phyloP scores from a whole-genome alignment of 441 rosid species.

The Melastoma candidum region DNA sequence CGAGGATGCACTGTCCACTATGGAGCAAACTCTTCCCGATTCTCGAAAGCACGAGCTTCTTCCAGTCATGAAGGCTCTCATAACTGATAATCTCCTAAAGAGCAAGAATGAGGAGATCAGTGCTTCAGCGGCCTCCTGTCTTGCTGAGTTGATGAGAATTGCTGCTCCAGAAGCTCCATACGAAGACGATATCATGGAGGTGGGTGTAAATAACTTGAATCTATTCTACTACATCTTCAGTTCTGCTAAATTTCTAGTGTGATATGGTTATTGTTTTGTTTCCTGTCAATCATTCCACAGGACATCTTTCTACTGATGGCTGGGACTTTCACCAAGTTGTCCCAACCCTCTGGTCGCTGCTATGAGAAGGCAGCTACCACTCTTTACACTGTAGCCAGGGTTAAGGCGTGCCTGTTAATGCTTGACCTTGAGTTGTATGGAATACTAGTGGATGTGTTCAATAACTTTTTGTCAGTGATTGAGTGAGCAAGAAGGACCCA shows the following conservation, averaged over 20 bases:
- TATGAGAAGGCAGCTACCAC: slow-evolving; percentile 2
- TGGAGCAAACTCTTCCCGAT: neutral
- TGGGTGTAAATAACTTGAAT: neutral
- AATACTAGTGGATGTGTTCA: neutral
- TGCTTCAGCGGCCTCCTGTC: neutral
- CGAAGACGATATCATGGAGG: neutral
- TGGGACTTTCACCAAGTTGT: neutral
- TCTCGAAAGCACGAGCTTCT: neutral
- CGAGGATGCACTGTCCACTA: slow-evolving; percentile 1
- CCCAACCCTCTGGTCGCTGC: neutral
- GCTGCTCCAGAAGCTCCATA: neutral
- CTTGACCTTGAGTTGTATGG: neutral
- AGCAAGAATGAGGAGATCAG: neutral
- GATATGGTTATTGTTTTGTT: neutral
- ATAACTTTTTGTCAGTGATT: neutral
- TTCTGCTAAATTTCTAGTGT: neutral
- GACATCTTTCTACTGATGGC: neutral
- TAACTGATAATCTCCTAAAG: neutral
- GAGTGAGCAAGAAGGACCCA: neutral
- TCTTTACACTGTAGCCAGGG: slow-evolving; percentile 1
- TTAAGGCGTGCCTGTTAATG: slow-evolving; percentile 6
- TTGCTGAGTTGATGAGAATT: neutral
- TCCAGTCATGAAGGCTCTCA: neutral
- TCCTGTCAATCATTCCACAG: neutral
- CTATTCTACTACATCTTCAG: no score